Conservation (phyloP, 345 rosid species). For the Kernera saxatilis region DNA sequence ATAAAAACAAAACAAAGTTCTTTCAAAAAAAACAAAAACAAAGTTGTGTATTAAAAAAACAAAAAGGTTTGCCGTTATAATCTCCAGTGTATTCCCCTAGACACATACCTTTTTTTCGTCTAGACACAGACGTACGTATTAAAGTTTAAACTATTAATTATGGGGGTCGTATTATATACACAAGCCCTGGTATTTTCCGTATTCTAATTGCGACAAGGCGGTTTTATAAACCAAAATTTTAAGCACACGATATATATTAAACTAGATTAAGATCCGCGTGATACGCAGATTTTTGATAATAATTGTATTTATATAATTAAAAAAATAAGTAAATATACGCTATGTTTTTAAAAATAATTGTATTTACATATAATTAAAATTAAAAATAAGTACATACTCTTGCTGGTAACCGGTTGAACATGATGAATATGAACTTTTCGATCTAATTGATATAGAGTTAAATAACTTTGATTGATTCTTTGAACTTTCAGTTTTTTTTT, state of each 20-base stretch:
- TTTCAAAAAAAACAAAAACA: background rate
- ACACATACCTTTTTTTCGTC: background rate
- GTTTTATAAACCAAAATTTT: background rate
- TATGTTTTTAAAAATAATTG: too few species aligned
- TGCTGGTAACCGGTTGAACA: too few species aligned
- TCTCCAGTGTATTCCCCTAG: conserved; percentile 15
- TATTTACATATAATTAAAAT: too few species aligned
- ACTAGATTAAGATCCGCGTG: too few species aligned
- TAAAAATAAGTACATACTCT: too few species aligned
- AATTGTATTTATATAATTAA: too few species aligned
- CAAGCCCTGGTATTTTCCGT: background rate
- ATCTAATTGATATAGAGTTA: too few species aligned
- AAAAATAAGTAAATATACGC: too few species aligned
- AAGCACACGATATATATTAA: background rate
- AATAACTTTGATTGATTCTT: too few species aligned
- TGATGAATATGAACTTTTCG: too few species aligned
- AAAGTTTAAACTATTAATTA: background rate
- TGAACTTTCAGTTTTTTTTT: too few species aligned
- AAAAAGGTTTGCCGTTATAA: conserved; percentile 4
- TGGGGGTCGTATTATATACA: background rate
- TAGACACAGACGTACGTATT: background rate
- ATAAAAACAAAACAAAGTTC: background rate
- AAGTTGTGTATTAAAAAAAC: background rate
- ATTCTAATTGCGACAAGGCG: conserved; percentile 3
- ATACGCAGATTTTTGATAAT: too few species aligned